These are phyloP conservation scores for Fraxinus ornus DNA, from an alignment of 305 asterid genomes.

Conservation along the genomic window DNA sequence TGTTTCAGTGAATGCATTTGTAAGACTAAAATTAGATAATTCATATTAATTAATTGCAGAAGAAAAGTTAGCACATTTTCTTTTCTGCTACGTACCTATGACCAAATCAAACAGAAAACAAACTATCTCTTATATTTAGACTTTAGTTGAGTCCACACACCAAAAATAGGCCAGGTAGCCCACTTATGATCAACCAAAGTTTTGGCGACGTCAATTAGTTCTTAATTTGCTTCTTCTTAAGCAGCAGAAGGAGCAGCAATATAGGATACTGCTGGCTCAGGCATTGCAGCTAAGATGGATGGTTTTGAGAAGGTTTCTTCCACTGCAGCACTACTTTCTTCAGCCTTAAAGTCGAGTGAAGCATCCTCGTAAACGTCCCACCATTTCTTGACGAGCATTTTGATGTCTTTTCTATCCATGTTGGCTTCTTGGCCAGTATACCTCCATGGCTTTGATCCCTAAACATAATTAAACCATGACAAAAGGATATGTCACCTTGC, in stretches of 20 bases:
- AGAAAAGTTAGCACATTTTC: conserved; percentile 9
- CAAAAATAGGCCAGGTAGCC: conserved; percentile 20
- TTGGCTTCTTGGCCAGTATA: conserved; percentile 49
- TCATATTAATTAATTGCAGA: conserved; percentile 10
- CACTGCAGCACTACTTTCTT: conserved; percentile 8
- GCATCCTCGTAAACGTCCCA: conserved; percentile 49
- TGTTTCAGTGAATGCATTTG: not conserved
- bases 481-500: not conserved
- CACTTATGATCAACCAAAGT: conserved; percentile 9
- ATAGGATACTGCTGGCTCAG: conserved; percentile 48
- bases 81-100: conserved; percentile 7
- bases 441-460: conserved; percentile 69
- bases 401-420: conserved; percentile 56
- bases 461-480: not conserved
- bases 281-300: conserved; percentile 40
- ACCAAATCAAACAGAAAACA: conserved; percentile 14
- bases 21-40: not conserved
- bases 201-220: not conserved
- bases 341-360: conserved; percentile 39
- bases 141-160: conserved; percentile 23
- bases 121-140: conserved; percentile 25
- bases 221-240: conserved; percentile 5
- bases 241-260: conserved; percentile 60
- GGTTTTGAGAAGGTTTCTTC: conserved; percentile 34
- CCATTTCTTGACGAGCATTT: conserved; percentile 58